Evolutionary conservation across 306 rosid genomes (phyloP), one percentile per base, ranked within the genome.

Genomic region (Prunus dulcis): DNA sequence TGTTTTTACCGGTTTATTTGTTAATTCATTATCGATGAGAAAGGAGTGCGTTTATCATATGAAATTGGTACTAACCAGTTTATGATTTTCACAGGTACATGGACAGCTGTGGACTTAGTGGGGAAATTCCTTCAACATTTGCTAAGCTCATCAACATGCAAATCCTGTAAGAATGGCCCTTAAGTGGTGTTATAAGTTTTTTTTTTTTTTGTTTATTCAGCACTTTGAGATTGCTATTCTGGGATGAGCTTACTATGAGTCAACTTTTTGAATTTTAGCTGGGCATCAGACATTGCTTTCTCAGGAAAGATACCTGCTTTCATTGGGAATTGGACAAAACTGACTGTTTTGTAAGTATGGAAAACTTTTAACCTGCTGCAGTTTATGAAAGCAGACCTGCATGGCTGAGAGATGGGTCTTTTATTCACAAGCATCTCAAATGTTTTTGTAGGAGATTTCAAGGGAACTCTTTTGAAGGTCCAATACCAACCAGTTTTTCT

Each of bases 401-500:
- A 38, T 38, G 9, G 43, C 50, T 64, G 25, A 17, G 49, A 43
- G 49, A 43, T 69, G 22, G 55, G 2, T 62, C n/a, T n/a, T 30
- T 63, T 3, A 14, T 49, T 56, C 1, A 64, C 45, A 66, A 64
- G 72, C 51, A 0, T 47, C 10, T 13, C 23, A 68, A 47, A 32
- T 67, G 57, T 20, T 58, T 74, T 34, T 74, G 69, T 38, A 80
- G 83, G 76, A 57, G 52, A 55, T 55, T 81, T 46, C 58, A 64
- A 27, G 84, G 84, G 27, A 81, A 81, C 73, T 70, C 80, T 43
- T 76, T 81, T 56, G 74, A 81, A 64, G 84, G 84, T 7, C 84
- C 84, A 51, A 81, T 76, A 81, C 84, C 84, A 45, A 14, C 73
- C 10, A 76, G 69, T 63, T 76, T 76, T 64, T 70, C 84, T 70